Evolutionary conservation across 73 alveolate species (phyloP).

Genomic region (Blepharisma stoltei): DNA sequence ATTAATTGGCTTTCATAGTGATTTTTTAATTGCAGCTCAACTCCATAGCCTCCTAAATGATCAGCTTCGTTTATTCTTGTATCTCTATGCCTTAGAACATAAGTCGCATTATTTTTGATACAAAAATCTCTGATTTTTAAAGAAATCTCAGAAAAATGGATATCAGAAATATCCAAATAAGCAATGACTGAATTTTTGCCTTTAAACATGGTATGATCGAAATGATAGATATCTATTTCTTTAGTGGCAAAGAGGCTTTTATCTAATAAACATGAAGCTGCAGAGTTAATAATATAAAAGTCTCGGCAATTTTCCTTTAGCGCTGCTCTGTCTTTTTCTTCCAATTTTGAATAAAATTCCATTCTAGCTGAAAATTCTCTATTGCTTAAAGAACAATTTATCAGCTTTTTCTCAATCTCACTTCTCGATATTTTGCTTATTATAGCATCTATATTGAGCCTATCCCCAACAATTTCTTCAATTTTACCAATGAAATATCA

Average conservation of each 20-base stretch:
- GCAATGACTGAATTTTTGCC: neutral
- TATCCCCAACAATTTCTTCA: neutral
- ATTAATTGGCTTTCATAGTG: neutral
- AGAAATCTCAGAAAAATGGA: neutral
- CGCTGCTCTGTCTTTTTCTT: neutral
- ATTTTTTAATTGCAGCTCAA: neutral
- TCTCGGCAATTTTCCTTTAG: neutral
- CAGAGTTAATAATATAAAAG: neutral
- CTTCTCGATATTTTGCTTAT: neutral
- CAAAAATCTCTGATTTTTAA: neutral
- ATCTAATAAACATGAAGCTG: neutral
- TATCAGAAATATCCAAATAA: neutral
- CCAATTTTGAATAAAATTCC: neutral
- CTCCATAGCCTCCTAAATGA: conserved; percentile 10
- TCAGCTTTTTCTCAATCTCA: neutral
- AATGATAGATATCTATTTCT: neutral
- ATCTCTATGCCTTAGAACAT: conserved; percentile 2
- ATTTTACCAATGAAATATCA: neutral
- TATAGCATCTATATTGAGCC: neutral
- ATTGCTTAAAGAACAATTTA: neutral
- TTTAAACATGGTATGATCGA: neutral
- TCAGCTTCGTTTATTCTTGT: neutral
- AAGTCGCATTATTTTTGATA: neutral
- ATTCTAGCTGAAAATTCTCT: conserved; percentile 17
- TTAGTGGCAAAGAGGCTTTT: neutral